Base-by-base conservation (phyloP, 176 grass and related monocot species). In the Typha latifolia region DNA sequence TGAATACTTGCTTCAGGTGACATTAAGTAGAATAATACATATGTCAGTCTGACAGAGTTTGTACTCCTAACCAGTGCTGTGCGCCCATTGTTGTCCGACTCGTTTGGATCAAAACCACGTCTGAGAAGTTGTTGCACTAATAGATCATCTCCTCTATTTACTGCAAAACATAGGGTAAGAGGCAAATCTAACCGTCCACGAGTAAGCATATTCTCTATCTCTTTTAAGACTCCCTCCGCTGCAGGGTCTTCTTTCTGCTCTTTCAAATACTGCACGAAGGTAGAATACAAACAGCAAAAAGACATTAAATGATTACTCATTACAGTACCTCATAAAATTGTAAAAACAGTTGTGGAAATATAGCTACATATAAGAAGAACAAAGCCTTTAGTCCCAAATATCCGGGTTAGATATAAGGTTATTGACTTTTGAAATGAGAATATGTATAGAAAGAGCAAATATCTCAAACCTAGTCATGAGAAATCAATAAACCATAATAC, bases 171-270 rank as follows among this genome's bases (percentile, higher is more conserved):
- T 48, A 99, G 78, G 57, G 89, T 93, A 67, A 99, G 80, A 32
- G 94, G 94, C 75, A 99, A 76, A 69, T 99, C 86, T 70, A 99
- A 62, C 69, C 47, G 78, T 51, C 94, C 94, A 24, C 79, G 81
- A 14, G 86, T 78, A 64, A 99, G 67, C 94, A 99, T 99, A 64
- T 69, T 93, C 75, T 99, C 89, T 23, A 87, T 90, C 76, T 99
- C 94, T 69, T 75, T 99, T 61, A 93, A 69, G 47, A 93, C 66
- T 2, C 66, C 77, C 31, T 76, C 57, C 85, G 90, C 90, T 52
- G 82, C 52, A 51, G 70, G 69, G 61, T 86, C 79, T 0, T 82
- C 81, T 64, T 75, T 74, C 49, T 90, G 63, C 51, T 80, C 64
- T 81, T 99, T 84, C 62, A 99, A 68, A 68, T 82, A 77, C 94